Percentiles rank a stretch among this genome's conserved stretches.
phyloP scores from a whole-genome alignment of 2,329 filamentous ascomycete genomes.

The Aspergillus flavus region DNA sequence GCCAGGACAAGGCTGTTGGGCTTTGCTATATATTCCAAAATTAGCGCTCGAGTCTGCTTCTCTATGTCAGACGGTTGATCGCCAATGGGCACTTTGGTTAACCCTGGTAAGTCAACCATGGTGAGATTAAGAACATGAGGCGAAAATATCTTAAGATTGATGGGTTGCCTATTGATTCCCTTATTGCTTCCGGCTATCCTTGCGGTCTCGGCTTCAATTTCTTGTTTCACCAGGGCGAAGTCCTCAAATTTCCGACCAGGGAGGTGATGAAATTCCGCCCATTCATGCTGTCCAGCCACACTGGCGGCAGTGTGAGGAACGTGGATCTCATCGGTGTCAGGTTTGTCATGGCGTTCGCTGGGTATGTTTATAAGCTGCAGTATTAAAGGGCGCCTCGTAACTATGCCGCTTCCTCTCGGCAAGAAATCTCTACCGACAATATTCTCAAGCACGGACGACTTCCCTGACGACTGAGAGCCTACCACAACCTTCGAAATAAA shows the following conservation, averaged over 20 bases:
- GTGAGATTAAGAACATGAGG: conserved; percentile 96
- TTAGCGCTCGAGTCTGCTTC: conserved; percentile 95
- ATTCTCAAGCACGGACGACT: conserved; percentile 98
- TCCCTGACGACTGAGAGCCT: conserved; percentile 96
- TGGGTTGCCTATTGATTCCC: conserved; percentile 95
- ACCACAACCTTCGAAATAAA: conserved; percentile 76
- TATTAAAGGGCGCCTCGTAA: conserved; percentile 90
- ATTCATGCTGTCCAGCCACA: conserved; percentile 68
- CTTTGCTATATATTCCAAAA: conserved; percentile 97
- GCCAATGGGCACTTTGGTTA: conserved; percentile 98
- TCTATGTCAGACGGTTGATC: conserved; percentile 98
- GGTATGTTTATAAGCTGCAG: conserved; percentile 98
- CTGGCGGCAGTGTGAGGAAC: conserved; percentile 77
- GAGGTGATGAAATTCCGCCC: conserved; percentile 97
- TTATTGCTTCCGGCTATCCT: conserved; percentile 96
- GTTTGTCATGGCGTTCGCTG: conserved; percentile 68
- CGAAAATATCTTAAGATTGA: conserved; percentile 98
- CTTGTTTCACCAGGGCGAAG: conserved; percentile 89
- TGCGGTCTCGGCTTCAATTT: conserved; percentile 96
- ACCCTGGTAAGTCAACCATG: conserved; percentile 88
- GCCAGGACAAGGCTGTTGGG: conserved; percentile 97
- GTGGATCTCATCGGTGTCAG: conserved; percentile 65
- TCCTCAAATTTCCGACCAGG: conserved; percentile 87
- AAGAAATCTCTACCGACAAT: conserved; percentile 98
- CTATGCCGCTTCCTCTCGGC: conserved; percentile 93